phyloP scores from a whole-genome alignment of 768 basidiomycete genomes.

The Leucocoprinus leucothites region DNA sequence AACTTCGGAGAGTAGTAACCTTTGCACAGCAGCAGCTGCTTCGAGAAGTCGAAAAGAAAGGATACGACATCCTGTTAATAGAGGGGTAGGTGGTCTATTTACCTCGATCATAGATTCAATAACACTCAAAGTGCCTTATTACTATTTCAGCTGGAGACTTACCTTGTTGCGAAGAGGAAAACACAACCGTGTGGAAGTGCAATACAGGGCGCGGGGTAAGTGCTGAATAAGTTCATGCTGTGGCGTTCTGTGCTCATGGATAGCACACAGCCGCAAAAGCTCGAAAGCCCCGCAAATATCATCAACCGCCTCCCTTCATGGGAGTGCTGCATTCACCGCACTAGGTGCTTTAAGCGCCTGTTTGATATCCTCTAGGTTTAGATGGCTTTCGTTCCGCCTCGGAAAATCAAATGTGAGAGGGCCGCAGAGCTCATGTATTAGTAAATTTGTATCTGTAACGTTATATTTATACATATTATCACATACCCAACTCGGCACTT shows the following conservation, averaged over 20 bases:
- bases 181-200: conserved; percentile 62
- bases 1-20: conserved; percentile 50
- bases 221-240: conserved; percentile 11
- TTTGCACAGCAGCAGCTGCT: conserved; percentile 67
- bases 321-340: conserved; percentile 49
- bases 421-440: conserved; percentile 2
- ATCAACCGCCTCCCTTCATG: conserved; percentile 62
- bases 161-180: conserved; percentile 64
- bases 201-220: conserved; percentile 64
- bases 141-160: conserved; percentile 54
- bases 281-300: conserved; percentile 37
- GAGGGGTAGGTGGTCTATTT: conserved; percentile 51
- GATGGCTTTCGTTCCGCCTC: neutral
- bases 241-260: conserved; percentile 3
- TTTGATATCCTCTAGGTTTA: neutral
- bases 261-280: conserved; percentile 48
- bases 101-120: conserved; percentile 1
- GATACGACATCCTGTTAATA: conserved; percentile 59
- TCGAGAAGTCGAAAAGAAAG: conserved; percentile 47
- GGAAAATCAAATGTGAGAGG: neutral
- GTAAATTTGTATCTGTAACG: neutral
- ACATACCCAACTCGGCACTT: too few relatives aligned
- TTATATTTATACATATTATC: neutral
- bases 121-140: conserved; percentile 4
- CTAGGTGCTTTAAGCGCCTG: conserved; percentile 14